Conservation (phyloP, 176 grass and related monocot species). For the Carex myosuroides region DNA sequence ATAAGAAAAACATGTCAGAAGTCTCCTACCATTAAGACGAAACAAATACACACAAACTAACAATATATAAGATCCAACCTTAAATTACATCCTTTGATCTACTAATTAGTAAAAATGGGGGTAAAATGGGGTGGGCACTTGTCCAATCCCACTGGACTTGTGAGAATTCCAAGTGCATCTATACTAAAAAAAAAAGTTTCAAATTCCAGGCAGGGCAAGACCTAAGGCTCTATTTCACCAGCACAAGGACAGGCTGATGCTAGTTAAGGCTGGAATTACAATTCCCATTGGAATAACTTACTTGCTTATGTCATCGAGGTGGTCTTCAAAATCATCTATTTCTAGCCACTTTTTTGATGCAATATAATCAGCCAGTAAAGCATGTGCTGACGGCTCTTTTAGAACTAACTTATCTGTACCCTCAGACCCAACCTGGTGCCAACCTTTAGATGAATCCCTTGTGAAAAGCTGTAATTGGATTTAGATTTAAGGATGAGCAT, state of each 20-base stretch:
- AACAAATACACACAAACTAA: background rate
- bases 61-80: background rate
- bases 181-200: background rate
- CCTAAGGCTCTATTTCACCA: background rate
- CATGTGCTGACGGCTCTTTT: conserved; percentile 81
- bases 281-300: conserved; percentile 23
- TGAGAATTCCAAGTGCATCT: background rate
- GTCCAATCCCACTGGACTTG: background rate
- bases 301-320: conserved; percentile 99
- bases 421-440: conserved; percentile 75
- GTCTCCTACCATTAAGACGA: background rate
- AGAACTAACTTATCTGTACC: conserved; percentile 59
- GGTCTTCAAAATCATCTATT: conserved; percentile 92
- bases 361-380: conserved; percentile 76
- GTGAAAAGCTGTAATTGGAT: conserved; percentile 65
- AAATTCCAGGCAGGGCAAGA: background rate
- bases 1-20: background rate
- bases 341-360: conserved; percentile 74
- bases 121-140: background rate
- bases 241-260: background rate
- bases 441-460: conserved; percentile 93
- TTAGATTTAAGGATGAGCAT: background rate
- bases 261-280: background rate
- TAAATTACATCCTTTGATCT: background rate
- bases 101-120: background rate